Evolutionary conservation across 768 basidiomycete species (phyloP).

Genomic region (Naganishia vishniacii): DNA sequence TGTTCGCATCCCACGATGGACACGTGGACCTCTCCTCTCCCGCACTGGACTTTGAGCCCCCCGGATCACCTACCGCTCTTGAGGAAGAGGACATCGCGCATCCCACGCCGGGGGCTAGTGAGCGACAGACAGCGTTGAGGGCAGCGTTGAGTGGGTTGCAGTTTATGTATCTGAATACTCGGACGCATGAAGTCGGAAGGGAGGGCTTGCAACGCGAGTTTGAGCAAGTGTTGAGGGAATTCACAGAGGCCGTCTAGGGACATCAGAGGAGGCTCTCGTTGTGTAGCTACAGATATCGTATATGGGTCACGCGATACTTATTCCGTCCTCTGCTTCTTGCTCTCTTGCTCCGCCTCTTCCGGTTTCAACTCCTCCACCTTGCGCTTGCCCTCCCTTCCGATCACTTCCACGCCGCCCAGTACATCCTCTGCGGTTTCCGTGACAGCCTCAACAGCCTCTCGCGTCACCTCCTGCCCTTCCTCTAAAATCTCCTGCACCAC

Average conservation of each 20-base stretch:
- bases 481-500: slow-evolving; percentile 23
- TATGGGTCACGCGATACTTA: neutral
- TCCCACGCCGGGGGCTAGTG: neutral
- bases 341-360: slow-evolving; percentile 21
- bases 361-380: slow-evolving; percentile 26
- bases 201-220: neutral
- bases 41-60: slow-evolving; percentile 7
- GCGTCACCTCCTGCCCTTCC: slow-evolving; percentile 27
- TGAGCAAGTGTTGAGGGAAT: slow-evolving; percentile 4
- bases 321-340: slow-evolving; percentile 23
- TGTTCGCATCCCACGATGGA: slow-evolving; percentile 11
- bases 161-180: neutral
- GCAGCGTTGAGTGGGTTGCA: neutral
- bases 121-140: slow-evolving; percentile 3
- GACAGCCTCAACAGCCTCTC: slow-evolving; percentile 23
- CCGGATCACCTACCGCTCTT: neutral
- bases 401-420: slow-evolving; percentile 18
- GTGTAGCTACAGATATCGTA: neutral
- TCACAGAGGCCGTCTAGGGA: neutral
- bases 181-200: neutral
- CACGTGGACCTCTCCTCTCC: slow-evolving; percentile 16
- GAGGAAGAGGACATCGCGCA: neutral
- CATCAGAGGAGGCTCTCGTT: neutral
- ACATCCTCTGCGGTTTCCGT: slow-evolving; percentile 23
- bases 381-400: slow-evolving; percentile 23